phyloP scores from a whole-genome alignment of 129 eudicot species.

The Oenanthe sinensis region DNA sequence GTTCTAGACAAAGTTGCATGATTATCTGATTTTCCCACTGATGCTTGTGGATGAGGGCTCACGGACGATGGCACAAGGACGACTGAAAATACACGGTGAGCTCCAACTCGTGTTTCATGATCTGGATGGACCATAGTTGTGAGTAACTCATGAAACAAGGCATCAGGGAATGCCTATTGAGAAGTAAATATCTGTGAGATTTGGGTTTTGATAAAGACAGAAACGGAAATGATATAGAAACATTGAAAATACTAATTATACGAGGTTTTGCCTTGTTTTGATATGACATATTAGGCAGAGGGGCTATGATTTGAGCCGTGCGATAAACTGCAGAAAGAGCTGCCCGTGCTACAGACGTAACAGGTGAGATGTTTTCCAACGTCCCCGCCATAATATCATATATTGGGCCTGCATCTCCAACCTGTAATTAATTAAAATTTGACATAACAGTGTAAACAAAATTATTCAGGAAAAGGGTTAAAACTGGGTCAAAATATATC shows the following conservation, averaged over 20 bases:
- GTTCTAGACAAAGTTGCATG: conserved; percentile 48
- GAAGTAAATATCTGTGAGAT: not conserved
- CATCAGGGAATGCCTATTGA: conserved; percentile 55
- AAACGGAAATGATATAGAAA: not conserved
- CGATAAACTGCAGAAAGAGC: conserved; percentile 45
- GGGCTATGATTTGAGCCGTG: conserved; percentile 57
- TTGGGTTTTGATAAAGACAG: not conserved
- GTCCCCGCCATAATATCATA: conserved; percentile 55
- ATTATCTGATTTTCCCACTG: conserved; percentile 31
- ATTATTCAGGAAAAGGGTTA: not conserved
- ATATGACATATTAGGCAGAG: conserved; percentile 37
- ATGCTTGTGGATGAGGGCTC: conserved; percentile 22
- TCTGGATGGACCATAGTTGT: conserved; percentile 52
- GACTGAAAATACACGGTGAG: conserved; percentile 53
- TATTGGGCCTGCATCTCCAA: conserved; percentile 61
- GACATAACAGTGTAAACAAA: not conserved
- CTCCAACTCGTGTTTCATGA: conserved; percentile 48
- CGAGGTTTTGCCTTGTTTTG: conserved; percentile 36
- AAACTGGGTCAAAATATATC: not conserved
- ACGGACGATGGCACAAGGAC: conserved; percentile 60
- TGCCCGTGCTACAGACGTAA: conserved; percentile 37
- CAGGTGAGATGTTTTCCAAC: conserved; percentile 43
- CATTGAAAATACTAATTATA: not conserved
- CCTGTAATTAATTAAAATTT: conserved; percentile 39
- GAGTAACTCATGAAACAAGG: conserved; percentile 50